Percentiles rank a stretch among this genome's conserved stretches.
These are phyloP conservation scores for Cyberlindnera amylophila DNA, from an alignment of 805 yeast species.

Conservation along the genomic window DNA sequence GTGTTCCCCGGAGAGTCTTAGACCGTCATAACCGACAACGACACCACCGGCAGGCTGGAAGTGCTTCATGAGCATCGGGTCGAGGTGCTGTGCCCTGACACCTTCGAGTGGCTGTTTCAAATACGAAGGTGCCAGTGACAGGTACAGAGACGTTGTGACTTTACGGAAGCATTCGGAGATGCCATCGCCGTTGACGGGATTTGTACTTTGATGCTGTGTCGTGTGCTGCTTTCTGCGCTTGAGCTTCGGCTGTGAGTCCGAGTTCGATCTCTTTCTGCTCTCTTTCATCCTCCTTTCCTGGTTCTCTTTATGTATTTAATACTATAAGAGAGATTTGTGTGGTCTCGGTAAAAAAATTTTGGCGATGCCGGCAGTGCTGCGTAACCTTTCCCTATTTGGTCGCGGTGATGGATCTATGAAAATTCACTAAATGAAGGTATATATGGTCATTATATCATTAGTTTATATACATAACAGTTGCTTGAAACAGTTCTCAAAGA, in stretches of 20 bases:
- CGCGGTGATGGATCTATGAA: too few species aligned
- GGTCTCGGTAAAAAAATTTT: too few species aligned
- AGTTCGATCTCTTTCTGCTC: conserved; percentile 18
- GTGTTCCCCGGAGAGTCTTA: conserved; percentile 46
- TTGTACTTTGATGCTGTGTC: conserved; percentile 29
- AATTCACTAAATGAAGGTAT: too few species aligned
- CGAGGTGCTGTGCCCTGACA: conserved; percentile 81
- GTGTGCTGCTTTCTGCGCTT: conserved; percentile 23
- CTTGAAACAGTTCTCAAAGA: conserved; percentile 34
- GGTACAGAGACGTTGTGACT: conserved; percentile 60
- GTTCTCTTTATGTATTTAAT: too few species aligned
- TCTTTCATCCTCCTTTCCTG: conserved; percentile 11
- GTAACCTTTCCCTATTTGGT: too few species aligned
- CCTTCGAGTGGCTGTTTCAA: conserved; percentile 70
- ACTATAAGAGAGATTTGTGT: too few species aligned
- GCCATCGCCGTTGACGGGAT: conserved; percentile 40
- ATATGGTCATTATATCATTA: too few species aligned
- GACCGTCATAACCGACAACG: conserved; percentile 71
- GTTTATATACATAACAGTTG: conserved; percentile 10
- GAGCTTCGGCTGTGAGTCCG: conserved; percentile 11
- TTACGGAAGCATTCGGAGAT: conserved; percentile 66
- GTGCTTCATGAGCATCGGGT: conserved; percentile 83
- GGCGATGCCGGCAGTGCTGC: too few species aligned
- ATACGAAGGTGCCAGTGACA: conserved; percentile 85
- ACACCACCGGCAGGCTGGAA: conserved; percentile 74